Evolutionary conservation across 371 early-diverging fungal genomes (phyloP).

Genomic region (Syncephalastrum contaminatum): DNA sequence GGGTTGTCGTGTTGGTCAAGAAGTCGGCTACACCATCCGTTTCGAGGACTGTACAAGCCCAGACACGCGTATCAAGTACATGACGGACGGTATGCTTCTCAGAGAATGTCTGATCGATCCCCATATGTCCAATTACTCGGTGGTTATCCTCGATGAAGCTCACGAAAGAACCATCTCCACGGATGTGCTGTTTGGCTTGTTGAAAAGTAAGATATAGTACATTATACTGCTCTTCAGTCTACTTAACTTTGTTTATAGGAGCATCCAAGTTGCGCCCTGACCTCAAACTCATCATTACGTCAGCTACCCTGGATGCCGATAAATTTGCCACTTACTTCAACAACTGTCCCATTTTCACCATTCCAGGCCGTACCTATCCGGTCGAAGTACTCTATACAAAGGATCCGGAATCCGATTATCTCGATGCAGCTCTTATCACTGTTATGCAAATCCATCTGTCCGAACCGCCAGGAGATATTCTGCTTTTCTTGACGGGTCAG

Average conservation of each 20-base stretch:
- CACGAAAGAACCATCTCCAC: constrained; percentile 98
- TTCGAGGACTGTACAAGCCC: constrained; percentile 97
- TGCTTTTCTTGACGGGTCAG: constrained; percentile 98
- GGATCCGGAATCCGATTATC: constrained; percentile 93
- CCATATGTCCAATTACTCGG: constrained; percentile 82
- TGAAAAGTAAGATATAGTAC: constrained; percentile 61
- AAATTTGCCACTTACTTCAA: constrained; percentile 90
- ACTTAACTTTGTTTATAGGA: constrained; percentile 27
- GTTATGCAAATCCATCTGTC: constrained; percentile 96
- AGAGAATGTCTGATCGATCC: constrained; percentile 95
- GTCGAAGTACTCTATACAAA: constrained; percentile 94
- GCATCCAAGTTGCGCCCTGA: constrained; percentile 84
- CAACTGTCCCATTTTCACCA: constrained; percentile 93
- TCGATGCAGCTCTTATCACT: constrained; percentile 90
- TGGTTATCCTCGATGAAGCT: constrained; percentile 98
- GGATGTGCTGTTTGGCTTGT: constrained; percentile 96
- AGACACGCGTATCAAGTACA: constrained; percentile 95
- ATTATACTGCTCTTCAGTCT: background rate
- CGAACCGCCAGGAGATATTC: constrained; percentile 95
- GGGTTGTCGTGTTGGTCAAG: constrained; percentile 91
- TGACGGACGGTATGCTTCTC: constrained; percentile 99
- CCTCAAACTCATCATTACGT: constrained; percentile 92
- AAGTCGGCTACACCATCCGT: constrained; percentile 98
- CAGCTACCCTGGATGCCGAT: constrained; percentile 97
- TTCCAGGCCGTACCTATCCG: constrained; percentile 95